Evolutionary conservation across 768 basidiomycete species (phyloP), one percentile per base, ranked within the genome.

Genomic region (Lactarius evosmus): DNA sequence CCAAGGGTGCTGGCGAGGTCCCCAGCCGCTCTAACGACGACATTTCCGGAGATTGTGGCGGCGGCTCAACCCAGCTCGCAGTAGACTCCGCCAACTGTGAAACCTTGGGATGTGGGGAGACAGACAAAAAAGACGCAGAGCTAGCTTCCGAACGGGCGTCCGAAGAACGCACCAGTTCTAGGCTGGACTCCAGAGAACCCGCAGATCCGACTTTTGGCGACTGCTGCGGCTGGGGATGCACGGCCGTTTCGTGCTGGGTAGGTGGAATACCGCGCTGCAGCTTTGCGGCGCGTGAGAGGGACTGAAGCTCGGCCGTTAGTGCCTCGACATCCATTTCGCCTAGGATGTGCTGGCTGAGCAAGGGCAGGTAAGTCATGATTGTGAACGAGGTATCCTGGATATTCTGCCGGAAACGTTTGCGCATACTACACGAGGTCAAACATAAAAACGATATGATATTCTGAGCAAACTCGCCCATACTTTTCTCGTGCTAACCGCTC

Each of bases 331-430:
- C 85, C 84, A 93, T 88, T 33, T 83, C 83, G 27, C 79, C 77
- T n/a, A 89, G 74, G 14, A 93, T 78, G 65, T 87, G 84, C 16
- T 81, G 76, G 7, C 84, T 80, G 19, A 93, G 79, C 1, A 86
- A 86, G 2, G 87, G 86, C 19, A 91, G 74, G 44, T 88, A 79
- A 0, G 88, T 85, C 71, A 89, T 83, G 54, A 88, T 78, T 0
- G 89, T 93, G 71, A 85, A 95, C 7, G 87, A 84, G 27, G 84
- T 80, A 70, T 94, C 88, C 63, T 91, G 85, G 67, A 89, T 87
- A 29, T 86, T 91, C 66, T 89, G 85, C 36, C 81, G 78, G 73
- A 93, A 95, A 38, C 93, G 80, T 52, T 85, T 78, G 57, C 84
- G 81, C 30, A 95, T 75, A 68, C 92, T 94, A 60, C 8, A 58